Evolutionary conservation across 805 yeast genomes (phyloP), one percentile per base, ranked within the genome.

Genomic region (Wickerhamiella allomyrinae): DNA sequence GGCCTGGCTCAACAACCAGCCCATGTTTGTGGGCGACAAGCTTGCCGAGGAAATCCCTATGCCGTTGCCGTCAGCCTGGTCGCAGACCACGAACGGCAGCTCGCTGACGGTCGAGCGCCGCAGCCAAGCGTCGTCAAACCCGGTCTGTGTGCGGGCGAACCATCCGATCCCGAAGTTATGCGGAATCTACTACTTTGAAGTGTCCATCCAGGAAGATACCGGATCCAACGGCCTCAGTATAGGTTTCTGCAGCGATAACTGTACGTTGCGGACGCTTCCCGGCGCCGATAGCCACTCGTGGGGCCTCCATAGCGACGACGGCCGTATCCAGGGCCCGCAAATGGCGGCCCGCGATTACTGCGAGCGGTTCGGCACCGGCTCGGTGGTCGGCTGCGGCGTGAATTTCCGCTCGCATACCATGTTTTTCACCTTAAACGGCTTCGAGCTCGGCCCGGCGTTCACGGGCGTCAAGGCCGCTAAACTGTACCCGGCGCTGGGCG

Each of bases 401-500:
- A 79, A 86, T 61, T 79, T 73, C 51, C 64, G 70, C 13, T 73
- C 71, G 33, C 69, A 73, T 34, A 61, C 76, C 0, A 68, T 84
- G 2, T 87, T 86, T 52, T 74, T 74, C 49, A 86, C 95, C 0
- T 78, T 81, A 56, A 86, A 87, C 59, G 96, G 95, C 2, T 68
- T 81, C 3, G 62, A 58, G 31, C 55, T 75, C 35, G 80, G 79
- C 1, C 62, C 66, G 29, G 78, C 78, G 2, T 76, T 75, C 48
- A 58, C 60, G 5, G 69, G 72, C 45, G 51, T 72, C 13, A 57
- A 65, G 11, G 13, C 36, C 20, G 59, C 60, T 25, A 55, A 61
- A 5, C 48, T 73, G n/a, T 61, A 66, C 7, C 84, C 85, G 0
- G 55, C 60, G 20, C 57, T 72, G 20, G 71, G 72, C n/a, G 55